A percentile compares a stretch with the other conserved stretches of the same genome.
These are phyloP conservation scores for Solanum hybrid DNA, from an alignment of 305 asterid species.

Conservation along the genomic window DNA sequence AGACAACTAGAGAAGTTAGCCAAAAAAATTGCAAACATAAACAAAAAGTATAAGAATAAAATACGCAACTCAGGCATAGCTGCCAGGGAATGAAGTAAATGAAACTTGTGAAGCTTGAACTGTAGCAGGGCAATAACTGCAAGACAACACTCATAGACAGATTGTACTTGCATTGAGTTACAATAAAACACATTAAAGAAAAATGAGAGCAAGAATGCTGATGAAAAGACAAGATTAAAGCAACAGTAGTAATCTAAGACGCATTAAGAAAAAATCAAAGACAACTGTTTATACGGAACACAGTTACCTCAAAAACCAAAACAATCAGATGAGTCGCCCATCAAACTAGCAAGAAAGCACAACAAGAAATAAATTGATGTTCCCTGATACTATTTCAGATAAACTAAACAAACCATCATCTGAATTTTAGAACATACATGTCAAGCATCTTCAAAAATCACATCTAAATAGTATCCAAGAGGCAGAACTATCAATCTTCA, in stretches of 20 bases:
- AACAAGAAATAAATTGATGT: background rate
- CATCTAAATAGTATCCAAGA: background rate
- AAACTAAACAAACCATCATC: background rate
- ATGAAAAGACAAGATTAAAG: background rate
- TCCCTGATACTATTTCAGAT: background rate
- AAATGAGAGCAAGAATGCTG: background rate
- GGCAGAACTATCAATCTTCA: slow-evolving; percentile 3
- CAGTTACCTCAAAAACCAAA: background rate
- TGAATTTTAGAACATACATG: background rate
- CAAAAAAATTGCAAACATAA: background rate
- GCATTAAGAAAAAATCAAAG: background rate
- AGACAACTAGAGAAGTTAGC: background rate
- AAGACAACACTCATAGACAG: background rate
- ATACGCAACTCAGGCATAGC: background rate
- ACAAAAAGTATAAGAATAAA: background rate
- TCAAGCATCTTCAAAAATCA: background rate
- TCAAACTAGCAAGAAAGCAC: background rate
- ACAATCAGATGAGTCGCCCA: background rate
- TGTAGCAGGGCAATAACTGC: background rate
- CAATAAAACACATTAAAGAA: background rate
- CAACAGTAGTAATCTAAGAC: background rate
- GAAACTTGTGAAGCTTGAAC: background rate
- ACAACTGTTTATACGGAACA: background rate
- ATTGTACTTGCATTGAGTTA: slow-evolving; percentile 4
- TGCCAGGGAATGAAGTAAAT: background rate